Conservation (phyloP, 2,329 filamentous ascomycete genomes). For the Didymella sp. region DNA sequence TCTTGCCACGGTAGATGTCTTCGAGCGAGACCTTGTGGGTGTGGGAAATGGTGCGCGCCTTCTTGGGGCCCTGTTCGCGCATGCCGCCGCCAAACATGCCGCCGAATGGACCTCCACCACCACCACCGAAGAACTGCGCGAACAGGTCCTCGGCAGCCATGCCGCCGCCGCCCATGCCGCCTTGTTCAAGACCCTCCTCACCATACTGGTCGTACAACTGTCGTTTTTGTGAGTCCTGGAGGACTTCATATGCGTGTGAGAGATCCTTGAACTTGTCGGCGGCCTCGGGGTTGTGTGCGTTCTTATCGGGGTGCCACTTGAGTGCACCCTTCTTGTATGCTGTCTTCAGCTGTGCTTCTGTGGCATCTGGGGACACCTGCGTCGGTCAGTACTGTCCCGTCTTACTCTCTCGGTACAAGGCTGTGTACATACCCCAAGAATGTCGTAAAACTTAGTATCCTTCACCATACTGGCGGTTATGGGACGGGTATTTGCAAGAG, state of each 20-base stretch:
- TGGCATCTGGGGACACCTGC: conserved; percentile 78
- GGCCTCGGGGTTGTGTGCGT: conserved; percentile 88
- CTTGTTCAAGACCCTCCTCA: conserved; percentile 89
- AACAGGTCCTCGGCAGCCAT: conserved; percentile 98
- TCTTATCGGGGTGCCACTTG: conserved; percentile 94
- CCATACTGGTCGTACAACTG: conserved; percentile 95
- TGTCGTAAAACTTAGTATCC: conserved; percentile 80
- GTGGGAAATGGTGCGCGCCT: conserved; percentile 96
- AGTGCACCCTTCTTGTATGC: conserved; percentile 84
- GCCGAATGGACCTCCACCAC: conserved; percentile 71
- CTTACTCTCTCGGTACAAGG: conserved; percentile 35
- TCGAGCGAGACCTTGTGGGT: conserved; percentile 98
- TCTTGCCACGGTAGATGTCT: conserved; percentile 97
- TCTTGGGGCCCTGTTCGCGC: conserved; percentile 80
- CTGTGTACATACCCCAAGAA: conserved; percentile 68
- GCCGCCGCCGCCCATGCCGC: conserved; percentile 74
- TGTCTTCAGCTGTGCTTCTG: conserved; percentile 88
- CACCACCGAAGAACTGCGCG: conserved; percentile 88
- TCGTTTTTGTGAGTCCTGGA: conserved; percentile 92
- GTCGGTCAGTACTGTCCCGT: conserved; percentile 24
- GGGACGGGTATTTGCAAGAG: conserved; percentile 18
- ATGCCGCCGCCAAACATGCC: conserved; percentile 67
- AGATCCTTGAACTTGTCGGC: conserved; percentile 99
- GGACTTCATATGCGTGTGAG: conserved; percentile 92
- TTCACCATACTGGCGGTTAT: conserved; percentile 69